Evolutionary conservation across 352 stramenopile genomes (phyloP).

Genomic region (Phytopythium sindhum): DNA sequence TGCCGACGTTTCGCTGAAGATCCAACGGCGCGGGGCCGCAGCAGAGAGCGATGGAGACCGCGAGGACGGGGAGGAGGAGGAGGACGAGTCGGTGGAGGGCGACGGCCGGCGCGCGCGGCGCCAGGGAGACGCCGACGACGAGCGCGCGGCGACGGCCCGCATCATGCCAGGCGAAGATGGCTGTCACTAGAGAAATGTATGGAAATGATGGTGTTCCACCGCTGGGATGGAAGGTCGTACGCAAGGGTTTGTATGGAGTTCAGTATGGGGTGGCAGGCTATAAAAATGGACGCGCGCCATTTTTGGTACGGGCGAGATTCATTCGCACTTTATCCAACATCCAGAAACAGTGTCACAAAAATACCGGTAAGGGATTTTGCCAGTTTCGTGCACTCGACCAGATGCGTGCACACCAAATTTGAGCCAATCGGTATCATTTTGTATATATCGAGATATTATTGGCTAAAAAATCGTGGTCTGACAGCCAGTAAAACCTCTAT

Average conservation of each 20-base stretch:
- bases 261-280: neutral
- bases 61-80: neutral
- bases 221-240: too few species aligned
- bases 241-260: neutral
- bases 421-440: too few species aligned
- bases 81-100: neutral
- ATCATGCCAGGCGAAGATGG: neutral
- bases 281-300: too few species aligned
- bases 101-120: neutral
- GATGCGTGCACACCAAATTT: too few species aligned
- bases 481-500: too few species aligned
- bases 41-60: neutral
- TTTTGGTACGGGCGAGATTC: too few species aligned
- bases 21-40: neutral
- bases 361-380: too few species aligned
- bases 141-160: neutral
- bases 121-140: neutral
- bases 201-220: neutral
- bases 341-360: too few species aligned
- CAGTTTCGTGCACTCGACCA: too few species aligned
- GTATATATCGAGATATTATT: too few species aligned
- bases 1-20: constrained; percentile 1
- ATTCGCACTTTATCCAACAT: too few species aligned
- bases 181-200: neutral
- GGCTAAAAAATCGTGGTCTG: too few species aligned